Conservation (phyloP, 805 yeast species). For the Yarrowia sp. region DNA sequence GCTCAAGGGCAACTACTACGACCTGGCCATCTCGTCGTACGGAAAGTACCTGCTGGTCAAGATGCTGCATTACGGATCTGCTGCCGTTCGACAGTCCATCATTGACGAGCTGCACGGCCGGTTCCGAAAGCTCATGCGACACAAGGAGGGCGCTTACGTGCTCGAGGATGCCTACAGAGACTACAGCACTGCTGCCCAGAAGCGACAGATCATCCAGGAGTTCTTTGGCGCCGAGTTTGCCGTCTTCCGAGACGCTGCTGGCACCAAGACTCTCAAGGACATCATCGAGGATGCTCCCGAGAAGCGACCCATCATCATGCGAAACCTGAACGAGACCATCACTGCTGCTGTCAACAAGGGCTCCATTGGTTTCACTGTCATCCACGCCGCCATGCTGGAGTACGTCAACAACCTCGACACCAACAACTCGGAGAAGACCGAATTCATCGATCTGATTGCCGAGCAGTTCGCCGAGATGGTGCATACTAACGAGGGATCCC, state of each 20-base stretch:
- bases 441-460: constrained; percentile 73
- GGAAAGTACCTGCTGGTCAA: constrained; percentile 91
- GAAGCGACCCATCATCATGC: constrained; percentile 69
- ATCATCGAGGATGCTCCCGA: constrained; percentile 68
- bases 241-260: constrained; percentile 74
- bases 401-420: constrained; percentile 69
- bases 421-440: constrained; percentile 58
- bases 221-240: constrained; percentile 97
- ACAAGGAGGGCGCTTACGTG: constrained; percentile 96
- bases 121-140: constrained; percentile 88
- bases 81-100: constrained; percentile 69
- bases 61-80: constrained; percentile 87
- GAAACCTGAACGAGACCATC: constrained; percentile 77
- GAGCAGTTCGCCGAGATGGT: constrained; percentile 94
- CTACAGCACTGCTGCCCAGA: constrained; percentile 81
- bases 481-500: constrained; percentile 92
- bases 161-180: constrained; percentile 88
- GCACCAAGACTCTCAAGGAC: constrained; percentile 59
- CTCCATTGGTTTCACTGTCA: constrained; percentile 90
- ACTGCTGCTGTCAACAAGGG: constrained; percentile 92
- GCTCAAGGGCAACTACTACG: constrained; percentile 72
- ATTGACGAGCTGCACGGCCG: constrained; percentile 87
- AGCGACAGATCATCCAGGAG: constrained; percentile 87
- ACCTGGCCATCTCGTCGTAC: constrained; percentile 84
- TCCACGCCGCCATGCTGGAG: constrained; percentile 95